phyloP scores from a whole-genome alignment of 2,329 filamentous ascomycete genomes.

The Fusarium secorum region DNA sequence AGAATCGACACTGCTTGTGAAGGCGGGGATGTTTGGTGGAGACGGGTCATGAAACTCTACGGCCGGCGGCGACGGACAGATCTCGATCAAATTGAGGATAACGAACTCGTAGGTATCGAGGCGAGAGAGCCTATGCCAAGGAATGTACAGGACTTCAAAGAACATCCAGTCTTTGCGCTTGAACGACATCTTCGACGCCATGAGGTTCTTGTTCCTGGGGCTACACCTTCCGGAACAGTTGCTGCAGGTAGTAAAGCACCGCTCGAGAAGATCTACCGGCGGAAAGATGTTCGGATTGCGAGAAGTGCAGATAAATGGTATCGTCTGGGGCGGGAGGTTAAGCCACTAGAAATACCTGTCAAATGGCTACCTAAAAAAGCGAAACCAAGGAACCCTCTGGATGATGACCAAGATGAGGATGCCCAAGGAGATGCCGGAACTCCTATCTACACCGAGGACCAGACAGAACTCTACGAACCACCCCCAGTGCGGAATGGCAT shows the following conservation, averaged over 20 bases:
- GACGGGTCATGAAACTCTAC: constrained; percentile 59
- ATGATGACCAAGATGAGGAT: constrained; percentile 43
- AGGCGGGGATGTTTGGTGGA: constrained; percentile 62
- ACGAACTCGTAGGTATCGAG: constrained; percentile 74
- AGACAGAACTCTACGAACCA: constrained; percentile 77
- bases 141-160: constrained; percentile 86
- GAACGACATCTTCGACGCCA: constrained; percentile 84
- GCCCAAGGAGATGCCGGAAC: constrained; percentile 52
- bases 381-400: constrained; percentile 39
- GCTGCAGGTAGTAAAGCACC: constrained; percentile 68
- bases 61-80: constrained; percentile 57
- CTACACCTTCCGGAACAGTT: constrained; percentile 78
- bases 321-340: constrained; percentile 81
- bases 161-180: constrained; percentile 83
- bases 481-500: constrained; percentile 77
- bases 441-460: constrained; percentile 67
- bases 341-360: constrained; percentile 78
- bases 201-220: constrained; percentile 79
- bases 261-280: constrained; percentile 82
- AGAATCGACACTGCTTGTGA: constrained; percentile 73
- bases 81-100: constrained; percentile 84
- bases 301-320: constrained; percentile 91
- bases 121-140: constrained; percentile 84
- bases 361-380: constrained; percentile 71
- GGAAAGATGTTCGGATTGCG: constrained; percentile 80